Evolutionary conservation across 164 flowering plant genomes (phyloP), one percentile per base, ranked within the genome.

Genomic region (Dillenia suffruticosa): DNA sequence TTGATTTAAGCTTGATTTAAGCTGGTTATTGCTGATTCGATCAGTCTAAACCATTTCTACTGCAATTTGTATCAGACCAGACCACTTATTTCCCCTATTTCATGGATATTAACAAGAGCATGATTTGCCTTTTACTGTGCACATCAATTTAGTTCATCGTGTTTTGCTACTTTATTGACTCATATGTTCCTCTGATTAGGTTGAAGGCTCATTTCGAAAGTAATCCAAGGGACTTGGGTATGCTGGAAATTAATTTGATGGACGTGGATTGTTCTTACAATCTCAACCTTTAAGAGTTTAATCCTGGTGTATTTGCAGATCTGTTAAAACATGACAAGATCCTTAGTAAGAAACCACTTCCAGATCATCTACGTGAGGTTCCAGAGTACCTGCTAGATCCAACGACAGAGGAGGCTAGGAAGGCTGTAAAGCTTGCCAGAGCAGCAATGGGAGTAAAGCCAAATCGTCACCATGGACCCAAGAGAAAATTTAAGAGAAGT

Each of bases 161-260:
- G 40, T 32, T 32, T 32, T 32, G 40, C 7, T 9, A 45, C 12
- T 63, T 40, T 44, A 52, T 48, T 70, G 56, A 58, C 55, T 4
- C 26, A 62, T 57, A 12, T 56, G 26, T 50, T 24, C 26, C 55
- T 19, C 14, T 55, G 58, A 71, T n/a, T 57, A 92, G 99, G 90
- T 87, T 95, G 83, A 89, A 88, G 74, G 81, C 92, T 65, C 97
- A 92, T 78, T 95, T 95, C 72, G 85, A 91, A 72, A 81, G 64
- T 61, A 89, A 95, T 74, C 99, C 97, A 16, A 84, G 56, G 68
- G 97, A 95, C 70, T 76, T 91, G 57, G 96, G 99, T 94, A 86
- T 76, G 7, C 40, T 46, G 55, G 14, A n/a, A 6, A 32, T 54
- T 52, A 53, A 14, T 48, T 6, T 8, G 9, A 32, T n/a, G 49